Percentiles rank a stretch among this genome's conserved stretches.
These are phyloP conservation scores for Xylariomycetidae sp. DNA, from an alignment of 2,329 filamentous ascomycete genomes.

Conservation along the genomic window DNA sequence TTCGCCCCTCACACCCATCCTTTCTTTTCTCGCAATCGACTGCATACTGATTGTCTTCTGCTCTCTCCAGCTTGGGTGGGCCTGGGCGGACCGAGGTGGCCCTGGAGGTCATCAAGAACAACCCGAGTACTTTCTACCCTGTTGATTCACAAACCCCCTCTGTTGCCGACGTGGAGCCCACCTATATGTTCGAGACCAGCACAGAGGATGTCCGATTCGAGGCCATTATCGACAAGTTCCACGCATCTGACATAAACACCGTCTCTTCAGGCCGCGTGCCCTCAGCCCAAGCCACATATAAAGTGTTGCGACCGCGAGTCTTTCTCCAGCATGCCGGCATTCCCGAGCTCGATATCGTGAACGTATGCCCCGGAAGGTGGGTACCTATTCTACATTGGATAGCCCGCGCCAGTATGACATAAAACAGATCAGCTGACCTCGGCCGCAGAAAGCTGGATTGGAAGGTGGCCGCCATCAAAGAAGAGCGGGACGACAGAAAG, in stretches of 20 bases:
- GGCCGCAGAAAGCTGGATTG: constrained; percentile 30
- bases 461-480: constrained; percentile 27
- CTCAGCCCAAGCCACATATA: constrained; percentile 3
- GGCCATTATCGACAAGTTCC: constrained; percentile 5
- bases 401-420: no score
- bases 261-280: no score
- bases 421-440: constrained; percentile 10
- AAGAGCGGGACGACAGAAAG: constrained; percentile 16
- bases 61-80: constrained; percentile 17
- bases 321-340: constrained; percentile 5
- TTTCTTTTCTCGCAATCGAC: no score
- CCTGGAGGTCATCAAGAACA: constrained; percentile 12
- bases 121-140: constrained; percentile 13
- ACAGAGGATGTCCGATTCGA: constrained; percentile 13
- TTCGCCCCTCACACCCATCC: no score
- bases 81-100: constrained; percentile 4
- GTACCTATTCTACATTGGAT: no score
- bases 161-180: constrained; percentile 15
- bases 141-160: constrained; percentile 11
- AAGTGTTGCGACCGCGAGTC: constrained; percentile 8
- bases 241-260: constrained; percentile 1
- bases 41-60: no score
- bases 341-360: constrained; percentile 20
- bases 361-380: constrained; percentile 28
- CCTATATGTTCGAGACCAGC: constrained; percentile 17